phyloP scores from a whole-genome alignment of 2,329 filamentous ascomycete genomes.

The Cladosporium oxysporum region DNA sequence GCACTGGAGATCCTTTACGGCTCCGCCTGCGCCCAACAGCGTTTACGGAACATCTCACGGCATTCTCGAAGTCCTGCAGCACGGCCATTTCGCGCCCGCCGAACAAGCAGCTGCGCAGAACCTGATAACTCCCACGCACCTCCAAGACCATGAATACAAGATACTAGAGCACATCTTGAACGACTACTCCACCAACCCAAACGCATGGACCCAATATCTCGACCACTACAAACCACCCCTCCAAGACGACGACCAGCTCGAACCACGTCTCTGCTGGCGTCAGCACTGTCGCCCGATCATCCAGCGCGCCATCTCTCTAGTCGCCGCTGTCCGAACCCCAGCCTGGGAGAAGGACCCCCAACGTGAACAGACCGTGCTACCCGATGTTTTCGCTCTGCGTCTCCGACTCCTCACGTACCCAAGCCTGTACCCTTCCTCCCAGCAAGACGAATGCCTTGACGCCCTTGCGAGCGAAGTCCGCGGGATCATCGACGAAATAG shows the following conservation, averaged over 20 bases:
- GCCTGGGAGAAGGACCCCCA: constrained; percentile 22
- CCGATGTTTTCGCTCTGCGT: constrained; percentile 29
- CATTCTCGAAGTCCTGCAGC: background rate
- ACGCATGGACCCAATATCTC: constrained; percentile 17
- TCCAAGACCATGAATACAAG: constrained; percentile 14
- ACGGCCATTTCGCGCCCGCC: constrained; percentile 26
- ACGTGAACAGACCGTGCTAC: constrained; percentile 23
- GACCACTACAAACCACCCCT: background rate
- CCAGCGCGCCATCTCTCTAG: constrained; percentile 16
- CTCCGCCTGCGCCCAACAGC: background rate
- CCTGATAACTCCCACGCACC: constrained; percentile 14
- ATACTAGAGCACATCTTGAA: constrained; percentile 17
- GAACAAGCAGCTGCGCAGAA: constrained; percentile 29
- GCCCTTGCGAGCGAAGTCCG: background rate
- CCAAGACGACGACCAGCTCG: background rate
- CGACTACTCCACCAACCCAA: background rate
- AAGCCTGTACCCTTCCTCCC: background rate
- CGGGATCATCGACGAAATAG: background rate
- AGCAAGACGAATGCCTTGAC: background rate
- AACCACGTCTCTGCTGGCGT: constrained; percentile 14
- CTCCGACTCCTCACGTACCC: constrained; percentile 35
- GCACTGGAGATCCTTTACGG: background rate
- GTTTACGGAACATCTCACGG: background rate
- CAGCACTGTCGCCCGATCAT: constrained; percentile 23
- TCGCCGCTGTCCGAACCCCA: constrained; percentile 23